Conservation (phyloP, 2,329 filamentous ascomycete genomes). For the Juglanconis oblonga region DNA sequence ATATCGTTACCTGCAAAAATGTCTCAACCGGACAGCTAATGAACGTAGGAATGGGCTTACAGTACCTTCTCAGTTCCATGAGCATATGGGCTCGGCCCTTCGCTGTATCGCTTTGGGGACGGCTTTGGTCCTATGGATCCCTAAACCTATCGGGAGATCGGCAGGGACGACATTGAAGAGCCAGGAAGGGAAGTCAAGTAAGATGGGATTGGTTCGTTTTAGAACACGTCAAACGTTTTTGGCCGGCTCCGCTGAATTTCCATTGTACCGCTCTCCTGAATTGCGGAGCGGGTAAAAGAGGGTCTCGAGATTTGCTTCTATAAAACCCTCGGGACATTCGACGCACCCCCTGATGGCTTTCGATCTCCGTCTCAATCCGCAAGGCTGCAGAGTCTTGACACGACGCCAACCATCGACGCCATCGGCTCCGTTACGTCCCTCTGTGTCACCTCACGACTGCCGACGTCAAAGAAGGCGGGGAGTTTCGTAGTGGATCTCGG, state of each 20-base stretch:
- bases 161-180: neutral
- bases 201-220: neutral
- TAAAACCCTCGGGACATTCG: neutral
- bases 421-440: neutral
- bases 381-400: neutral
- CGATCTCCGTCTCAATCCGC: neutral
- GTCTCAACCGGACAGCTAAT: neutral
- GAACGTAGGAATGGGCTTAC: neutral
- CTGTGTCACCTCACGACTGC: neutral
- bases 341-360: neutral
- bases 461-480: neutral
- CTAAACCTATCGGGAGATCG: neutral
- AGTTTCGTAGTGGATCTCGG: neutral
- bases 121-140: neutral
- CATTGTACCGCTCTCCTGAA: neutral
- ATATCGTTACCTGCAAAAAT: neutral
- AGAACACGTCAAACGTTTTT: neutral
- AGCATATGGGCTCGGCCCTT: neutral
- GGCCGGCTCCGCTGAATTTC: neutral
- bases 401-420: neutral
- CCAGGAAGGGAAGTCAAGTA: neutral
- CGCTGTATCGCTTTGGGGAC: neutral
- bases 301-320: neutral
- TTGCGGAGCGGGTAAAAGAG: neutral
- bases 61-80: neutral